Evolutionary conservation across 169 alveolate genomes (phyloP).

Genomic region (Eimeria praecox): DNA sequence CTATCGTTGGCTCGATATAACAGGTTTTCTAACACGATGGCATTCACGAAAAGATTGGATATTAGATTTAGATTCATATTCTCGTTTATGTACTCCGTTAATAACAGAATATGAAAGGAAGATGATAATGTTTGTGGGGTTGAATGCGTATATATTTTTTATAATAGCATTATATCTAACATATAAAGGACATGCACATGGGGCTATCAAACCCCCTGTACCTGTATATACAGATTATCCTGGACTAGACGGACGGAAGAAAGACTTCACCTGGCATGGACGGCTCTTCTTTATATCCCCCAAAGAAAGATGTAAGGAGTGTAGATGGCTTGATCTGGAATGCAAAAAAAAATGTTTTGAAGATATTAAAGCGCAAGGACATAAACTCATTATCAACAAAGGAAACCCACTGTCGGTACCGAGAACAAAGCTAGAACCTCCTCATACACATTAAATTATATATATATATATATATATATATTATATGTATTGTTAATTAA

Average conservation of each 20-base stretch:
- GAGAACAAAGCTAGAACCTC: slow-evolving; percentile 88
- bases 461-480: no score
- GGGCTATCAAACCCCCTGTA: slow-evolving; percentile 86
- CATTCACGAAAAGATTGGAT: slow-evolving; percentile 86
- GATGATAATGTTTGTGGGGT: slow-evolving; percentile 82
- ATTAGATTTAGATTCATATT: slow-evolving; percentile 84
- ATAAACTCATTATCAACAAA: slow-evolving; percentile 85
- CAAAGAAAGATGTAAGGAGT: slow-evolving; percentile 91
- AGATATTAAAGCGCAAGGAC: slow-evolving; percentile 89
- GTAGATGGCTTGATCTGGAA: slow-evolving; percentile 91
- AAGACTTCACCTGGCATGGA: slow-evolving; percentile 93
- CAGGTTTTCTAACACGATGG: slow-evolving; percentile 87
- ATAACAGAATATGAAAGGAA: slow-evolving; percentile 87
- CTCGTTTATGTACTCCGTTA: slow-evolving; percentile 83
- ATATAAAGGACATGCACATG: slow-evolving; percentile 83
- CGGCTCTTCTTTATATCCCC: slow-evolving; percentile 89
- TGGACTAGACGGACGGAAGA: slow-evolving; percentile 85
- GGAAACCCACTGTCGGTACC: slow-evolving; percentile 91
- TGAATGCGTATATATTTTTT: slow-evolving; percentile 83
- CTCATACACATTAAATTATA: slow-evolving; percentile 37
- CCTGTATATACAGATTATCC: slow-evolving; percentile 85
- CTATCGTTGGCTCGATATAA: slow-evolving; percentile 87
- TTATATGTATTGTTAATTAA: no score
- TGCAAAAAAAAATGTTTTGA: slow-evolving; percentile 91
- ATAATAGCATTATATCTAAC: slow-evolving; percentile 81